phyloP scores from a whole-genome alignment of 2,329 filamentous ascomycete genomes.

The Lasiodiplodia sp. region DNA sequence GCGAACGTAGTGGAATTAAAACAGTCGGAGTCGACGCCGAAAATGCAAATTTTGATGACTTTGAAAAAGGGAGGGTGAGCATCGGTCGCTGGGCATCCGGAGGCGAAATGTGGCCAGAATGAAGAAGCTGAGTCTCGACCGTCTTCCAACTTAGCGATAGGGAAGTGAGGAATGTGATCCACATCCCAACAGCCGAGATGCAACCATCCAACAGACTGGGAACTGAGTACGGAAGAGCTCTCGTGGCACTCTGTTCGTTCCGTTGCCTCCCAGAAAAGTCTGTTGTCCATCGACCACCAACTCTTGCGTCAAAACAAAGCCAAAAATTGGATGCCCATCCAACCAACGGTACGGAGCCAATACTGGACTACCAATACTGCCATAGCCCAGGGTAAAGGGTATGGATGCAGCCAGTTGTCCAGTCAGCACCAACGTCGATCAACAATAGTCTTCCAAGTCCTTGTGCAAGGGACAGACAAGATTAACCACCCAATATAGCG shows the following conservation, averaged over 20 bases:
- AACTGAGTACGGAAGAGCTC: background rate
- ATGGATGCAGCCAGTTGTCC: background rate
- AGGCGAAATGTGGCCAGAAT: background rate
- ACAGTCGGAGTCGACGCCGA: background rate
- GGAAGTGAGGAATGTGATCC: constrained; percentile 1
- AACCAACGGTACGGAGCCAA: background rate
- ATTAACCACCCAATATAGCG: background rate
- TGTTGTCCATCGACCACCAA: constrained; percentile 3
- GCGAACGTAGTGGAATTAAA: background rate
- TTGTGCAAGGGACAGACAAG: background rate
- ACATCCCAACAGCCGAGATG: background rate
- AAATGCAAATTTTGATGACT: background rate
- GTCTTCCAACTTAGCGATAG: background rate
- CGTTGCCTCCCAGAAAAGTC: background rate
- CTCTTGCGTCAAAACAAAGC: constrained; percentile 13
- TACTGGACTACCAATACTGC: background rate
- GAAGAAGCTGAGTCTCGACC: background rate
- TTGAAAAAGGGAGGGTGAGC: background rate
- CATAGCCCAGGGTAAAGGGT: constrained; percentile 3
- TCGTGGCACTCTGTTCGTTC: background rate
- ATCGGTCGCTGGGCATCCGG: background rate
- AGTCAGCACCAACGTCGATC: background rate
- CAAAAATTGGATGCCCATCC: constrained; percentile 9
- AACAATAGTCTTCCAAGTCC: background rate
- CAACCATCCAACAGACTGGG: background rate